These are phyloP conservation scores for Russula abietina DNA, from an alignment of 768 basidiomycete species.

Conservation along the genomic window DNA sequence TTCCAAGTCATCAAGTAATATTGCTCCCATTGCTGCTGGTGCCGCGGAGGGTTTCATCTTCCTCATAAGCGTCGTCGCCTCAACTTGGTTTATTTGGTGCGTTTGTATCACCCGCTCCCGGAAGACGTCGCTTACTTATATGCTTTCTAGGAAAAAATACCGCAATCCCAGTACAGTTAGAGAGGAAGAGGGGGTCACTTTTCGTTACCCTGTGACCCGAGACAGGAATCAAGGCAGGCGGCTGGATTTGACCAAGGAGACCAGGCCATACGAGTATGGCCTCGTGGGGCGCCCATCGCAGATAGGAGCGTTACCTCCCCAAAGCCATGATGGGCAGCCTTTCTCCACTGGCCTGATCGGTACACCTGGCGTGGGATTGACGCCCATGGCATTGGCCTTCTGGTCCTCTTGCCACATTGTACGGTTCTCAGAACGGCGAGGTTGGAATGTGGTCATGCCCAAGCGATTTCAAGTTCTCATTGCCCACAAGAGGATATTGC, in stretches of 20 bases:
- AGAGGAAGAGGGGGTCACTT: constrained; percentile 20
- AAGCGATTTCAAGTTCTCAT: constrained; percentile 78
- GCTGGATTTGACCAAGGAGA: constrained; percentile 17
- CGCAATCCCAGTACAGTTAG: neutral
- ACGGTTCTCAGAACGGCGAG: constrained; percentile 16
- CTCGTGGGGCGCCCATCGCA: constrained; percentile 18
- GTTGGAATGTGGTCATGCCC: constrained; percentile 71
- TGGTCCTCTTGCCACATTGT: neutral
- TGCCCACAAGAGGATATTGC: constrained; percentile 76
- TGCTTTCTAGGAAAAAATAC: constrained; percentile 14
- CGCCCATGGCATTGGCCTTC: neutral
- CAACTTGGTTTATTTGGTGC: constrained; percentile 19
- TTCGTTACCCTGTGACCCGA: constrained; percentile 24
- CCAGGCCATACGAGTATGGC: constrained; percentile 23
- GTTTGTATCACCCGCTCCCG: neutral
- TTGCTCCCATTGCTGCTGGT: constrained; percentile 20
- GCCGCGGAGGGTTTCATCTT: constrained; percentile 17
- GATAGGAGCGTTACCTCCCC: neutral
- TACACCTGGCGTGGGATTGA: neutral
- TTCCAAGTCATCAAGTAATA: constrained; percentile 1
- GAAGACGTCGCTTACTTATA: neutral
- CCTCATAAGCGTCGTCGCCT: constrained; percentile 10
- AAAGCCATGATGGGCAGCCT: constrained; percentile 8
- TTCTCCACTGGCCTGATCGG: constrained; percentile 13
- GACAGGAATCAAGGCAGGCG: constrained; percentile 12